These are phyloP conservation scores for Lecanosticta acicola DNA, from an alignment of 2,329 filamentous ascomycete species.

Conservation along the genomic window DNA sequence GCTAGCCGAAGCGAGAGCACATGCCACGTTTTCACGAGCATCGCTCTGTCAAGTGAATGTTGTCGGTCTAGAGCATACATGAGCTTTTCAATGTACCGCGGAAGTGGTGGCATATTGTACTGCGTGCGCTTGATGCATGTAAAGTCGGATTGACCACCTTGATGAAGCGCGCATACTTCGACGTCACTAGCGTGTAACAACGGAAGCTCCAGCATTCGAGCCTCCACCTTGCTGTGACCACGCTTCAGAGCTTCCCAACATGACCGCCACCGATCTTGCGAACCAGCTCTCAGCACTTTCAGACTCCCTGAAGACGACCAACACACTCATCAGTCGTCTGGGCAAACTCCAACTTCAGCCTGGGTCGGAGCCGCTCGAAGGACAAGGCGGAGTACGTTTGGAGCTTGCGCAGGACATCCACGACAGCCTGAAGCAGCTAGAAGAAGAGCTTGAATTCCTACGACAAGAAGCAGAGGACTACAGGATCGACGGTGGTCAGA, in stretches of 20 bases:
- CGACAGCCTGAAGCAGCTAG: constrained; percentile 66
- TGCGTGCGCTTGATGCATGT: not conserved
- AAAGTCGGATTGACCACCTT: not conserved
- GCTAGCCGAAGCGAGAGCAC: not conserved
- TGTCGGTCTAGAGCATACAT: not conserved
- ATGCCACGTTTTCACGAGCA: constrained; percentile 5
- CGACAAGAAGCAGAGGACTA: constrained; percentile 72
- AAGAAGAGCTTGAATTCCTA: constrained; percentile 78
- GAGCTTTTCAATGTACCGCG: too few relatives aligned
- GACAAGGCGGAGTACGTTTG: constrained; percentile 52
- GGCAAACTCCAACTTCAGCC: constrained; percentile 55
- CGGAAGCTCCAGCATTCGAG: not conserved
- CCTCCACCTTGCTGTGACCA: not conserved
- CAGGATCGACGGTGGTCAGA: constrained; percentile 38
- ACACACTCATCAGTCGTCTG: constrained; percentile 52
- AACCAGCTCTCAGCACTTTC: constrained; percentile 38
- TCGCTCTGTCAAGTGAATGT: constrained; percentile 1
- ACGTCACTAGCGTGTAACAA: not conserved
- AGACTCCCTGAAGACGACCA: constrained; percentile 48
- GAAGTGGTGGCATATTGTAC: too few relatives aligned
- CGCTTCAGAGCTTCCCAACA: constrained; percentile 6
- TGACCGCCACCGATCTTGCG: constrained; percentile 22
- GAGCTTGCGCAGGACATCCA: constrained; percentile 79
- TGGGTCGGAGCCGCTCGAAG: constrained; percentile 56
- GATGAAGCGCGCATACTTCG: not conserved